A percentile compares a stretch with the other conserved stretches of the same genome.
Evolutionary conservation across 2,329 filamentous ascomycete species (phyloP).

Genomic region (Fusarium oligoseptatum): DNA sequence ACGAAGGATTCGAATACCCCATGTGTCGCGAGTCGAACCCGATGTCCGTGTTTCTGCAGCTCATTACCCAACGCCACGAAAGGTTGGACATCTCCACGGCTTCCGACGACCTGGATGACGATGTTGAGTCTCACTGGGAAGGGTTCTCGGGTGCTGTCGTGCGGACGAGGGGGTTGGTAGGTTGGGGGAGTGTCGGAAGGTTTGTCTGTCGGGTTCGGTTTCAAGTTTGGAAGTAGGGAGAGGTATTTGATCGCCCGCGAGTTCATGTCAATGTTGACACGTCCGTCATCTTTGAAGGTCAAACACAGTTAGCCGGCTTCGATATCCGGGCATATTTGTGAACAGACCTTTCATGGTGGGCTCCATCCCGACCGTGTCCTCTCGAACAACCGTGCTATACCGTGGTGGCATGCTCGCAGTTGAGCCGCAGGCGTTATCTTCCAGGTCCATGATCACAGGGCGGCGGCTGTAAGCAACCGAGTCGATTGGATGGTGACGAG

Average conservation of each 20-base stretch:
- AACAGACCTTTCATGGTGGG: not conserved
- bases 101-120: conserved; percentile 84
- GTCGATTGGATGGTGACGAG: not conserved
- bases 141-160: not conserved
- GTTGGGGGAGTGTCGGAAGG: not conserved
- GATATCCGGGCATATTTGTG: not conserved
- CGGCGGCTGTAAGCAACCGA: not conserved
- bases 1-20: conserved; percentile 63
- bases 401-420: not conserved
- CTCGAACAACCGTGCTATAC: not conserved
- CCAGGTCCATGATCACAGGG: not conserved
- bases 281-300: not conserved
- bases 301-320: not conserved
- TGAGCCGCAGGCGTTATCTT: not conserved
- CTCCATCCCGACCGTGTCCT: not conserved
- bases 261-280: not conserved
- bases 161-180: not conserved
- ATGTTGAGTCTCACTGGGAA: conserved; percentile 64
- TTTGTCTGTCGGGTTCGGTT: not conserved
- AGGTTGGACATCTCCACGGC: conserved; percentile 56
- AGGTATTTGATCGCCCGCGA: not conserved
- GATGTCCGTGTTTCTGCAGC: conserved; percentile 74
- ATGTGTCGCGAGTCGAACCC: conserved; percentile 80
- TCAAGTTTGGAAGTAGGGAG: not conserved
- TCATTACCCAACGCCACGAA: conserved; percentile 80